These are phyloP conservation scores for Penicillium ochrochloron DNA, from an alignment of 495 filamentous ascomycete genomes.

Conservation along the genomic window DNA sequence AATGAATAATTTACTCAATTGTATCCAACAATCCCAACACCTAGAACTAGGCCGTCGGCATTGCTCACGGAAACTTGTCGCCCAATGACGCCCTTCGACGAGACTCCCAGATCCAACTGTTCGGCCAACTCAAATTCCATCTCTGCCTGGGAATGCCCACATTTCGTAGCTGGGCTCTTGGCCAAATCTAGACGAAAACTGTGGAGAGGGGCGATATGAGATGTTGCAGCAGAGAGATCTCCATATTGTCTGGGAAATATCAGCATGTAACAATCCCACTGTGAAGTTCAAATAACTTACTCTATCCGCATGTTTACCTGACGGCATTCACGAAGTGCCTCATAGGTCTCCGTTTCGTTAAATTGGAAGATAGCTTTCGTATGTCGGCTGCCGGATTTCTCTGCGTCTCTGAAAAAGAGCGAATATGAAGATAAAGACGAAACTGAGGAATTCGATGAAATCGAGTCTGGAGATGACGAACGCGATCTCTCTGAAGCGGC, in stretches of 20 bases:
- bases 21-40: constrained; percentile 46
- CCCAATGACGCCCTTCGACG: constrained; percentile 47
- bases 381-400: constrained; percentile 9
- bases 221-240: constrained; percentile 33
- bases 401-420: constrained; percentile 40
- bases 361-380: constrained; percentile 40
- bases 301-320: constrained; percentile 43
- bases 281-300: constrained; percentile 25
- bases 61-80: constrained; percentile 41
- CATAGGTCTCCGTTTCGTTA: constrained; percentile 30
- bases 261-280: background rate
- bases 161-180: constrained; percentile 3
- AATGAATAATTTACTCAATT: constrained; percentile 28
- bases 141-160: constrained; percentile 8
- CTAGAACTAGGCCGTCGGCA: constrained; percentile 33
- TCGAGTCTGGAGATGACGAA: constrained; percentile 35
- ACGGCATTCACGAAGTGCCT: constrained; percentile 17
- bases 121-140: constrained; percentile 59
- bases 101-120: constrained; percentile 60
- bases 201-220: constrained; percentile 26
- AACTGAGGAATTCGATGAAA: constrained; percentile 25
- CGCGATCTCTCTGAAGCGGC: constrained; percentile 29
- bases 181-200: constrained; percentile 30
- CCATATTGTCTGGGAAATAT: constrained; percentile 38
- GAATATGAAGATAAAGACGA: constrained; percentile 37